These are phyloP conservation scores for Eucalyptus microcorys DNA, from an alignment of 345 rosid species.

Conservation along the genomic window DNA sequence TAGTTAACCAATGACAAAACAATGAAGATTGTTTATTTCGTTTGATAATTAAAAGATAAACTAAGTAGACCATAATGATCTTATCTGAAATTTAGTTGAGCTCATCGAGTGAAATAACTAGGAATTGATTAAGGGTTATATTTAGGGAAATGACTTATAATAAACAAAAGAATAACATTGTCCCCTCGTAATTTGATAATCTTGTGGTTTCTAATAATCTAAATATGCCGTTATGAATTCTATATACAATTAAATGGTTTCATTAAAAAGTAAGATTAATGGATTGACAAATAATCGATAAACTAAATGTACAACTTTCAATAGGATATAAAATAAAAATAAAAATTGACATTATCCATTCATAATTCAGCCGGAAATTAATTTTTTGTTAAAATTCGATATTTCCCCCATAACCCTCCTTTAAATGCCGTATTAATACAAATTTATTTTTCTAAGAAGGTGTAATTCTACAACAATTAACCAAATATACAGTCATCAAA, in stretches of 20 bases:
- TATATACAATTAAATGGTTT: not conserved
- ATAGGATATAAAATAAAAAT: not conserved
- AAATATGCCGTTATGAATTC: not conserved
- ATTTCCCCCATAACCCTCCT: not conserved
- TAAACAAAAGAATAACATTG: not conserved
- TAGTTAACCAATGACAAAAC: not conserved
- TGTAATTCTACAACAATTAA: not conserved
- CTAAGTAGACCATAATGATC: not conserved
- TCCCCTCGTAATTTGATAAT: not conserved
- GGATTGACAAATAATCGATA: not conserved
- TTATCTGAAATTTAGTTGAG: not conserved
- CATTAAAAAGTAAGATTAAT: not conserved
- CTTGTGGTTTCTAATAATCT: not conserved
- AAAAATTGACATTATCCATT: not conserved
- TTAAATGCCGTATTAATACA: not conserved
- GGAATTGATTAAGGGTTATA: not conserved
- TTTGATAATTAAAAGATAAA: not conserved
- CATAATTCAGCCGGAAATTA: not conserved
- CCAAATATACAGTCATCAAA: not conserved
- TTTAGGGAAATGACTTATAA: not conserved
- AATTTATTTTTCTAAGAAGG: not conserved
- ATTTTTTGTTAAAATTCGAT: not conserved
- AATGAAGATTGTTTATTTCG: not conserved
- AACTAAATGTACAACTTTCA: not conserved
- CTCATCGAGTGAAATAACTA: not conserved